phyloP scores from a whole-genome alignment of 139 green algal genomes.

The Micractinium conductrix region DNA sequence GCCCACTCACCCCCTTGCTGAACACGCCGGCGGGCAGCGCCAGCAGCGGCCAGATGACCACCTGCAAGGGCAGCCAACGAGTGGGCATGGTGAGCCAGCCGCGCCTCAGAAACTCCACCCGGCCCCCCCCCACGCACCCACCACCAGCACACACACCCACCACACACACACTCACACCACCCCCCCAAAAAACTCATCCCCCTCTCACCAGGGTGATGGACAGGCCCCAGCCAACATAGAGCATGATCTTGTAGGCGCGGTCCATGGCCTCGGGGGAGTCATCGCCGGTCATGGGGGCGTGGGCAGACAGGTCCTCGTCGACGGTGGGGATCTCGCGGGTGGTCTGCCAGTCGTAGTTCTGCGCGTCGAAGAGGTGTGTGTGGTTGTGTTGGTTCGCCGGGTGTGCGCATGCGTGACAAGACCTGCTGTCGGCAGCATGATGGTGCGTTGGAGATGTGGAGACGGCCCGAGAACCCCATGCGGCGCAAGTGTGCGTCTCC shows the following conservation, averaged over 20 bases:
- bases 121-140: too few relatives aligned
- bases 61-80: not conserved
- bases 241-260: constrained; percentile 49
- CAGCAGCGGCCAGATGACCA: constrained; percentile 70
- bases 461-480: too few relatives aligned
- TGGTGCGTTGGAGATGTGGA: too few relatives aligned
- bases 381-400: too few relatives aligned
- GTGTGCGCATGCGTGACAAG: too few relatives aligned
- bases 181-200: too few relatives aligned
- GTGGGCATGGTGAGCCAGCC: too few relatives aligned
- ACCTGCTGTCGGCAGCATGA: too few relatives aligned
- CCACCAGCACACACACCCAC: too few relatives aligned
- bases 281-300: constrained; percentile 17
- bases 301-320: constrained; percentile 54
- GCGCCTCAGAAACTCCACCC: too few relatives aligned
- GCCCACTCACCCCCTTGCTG: constrained; percentile 47
- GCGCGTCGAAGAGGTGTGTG: not conserved
- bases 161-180: too few relatives aligned
- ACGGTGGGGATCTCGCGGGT: constrained; percentile 61
- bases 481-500: too few relatives aligned
- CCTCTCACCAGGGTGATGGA: constrained; percentile 68
- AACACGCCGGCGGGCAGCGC: constrained; percentile 75
- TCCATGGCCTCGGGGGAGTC: constrained; percentile 58
- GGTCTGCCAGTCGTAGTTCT: constrained; percentile 67
- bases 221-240: constrained; percentile 57